A percentile compares a stretch with the other conserved stretches of the same genome.
These are phyloP conservation scores for Aspergillus uvarum DNA, from an alignment of 2,329 filamentous ascomycete species.

Conservation along the genomic window DNA sequence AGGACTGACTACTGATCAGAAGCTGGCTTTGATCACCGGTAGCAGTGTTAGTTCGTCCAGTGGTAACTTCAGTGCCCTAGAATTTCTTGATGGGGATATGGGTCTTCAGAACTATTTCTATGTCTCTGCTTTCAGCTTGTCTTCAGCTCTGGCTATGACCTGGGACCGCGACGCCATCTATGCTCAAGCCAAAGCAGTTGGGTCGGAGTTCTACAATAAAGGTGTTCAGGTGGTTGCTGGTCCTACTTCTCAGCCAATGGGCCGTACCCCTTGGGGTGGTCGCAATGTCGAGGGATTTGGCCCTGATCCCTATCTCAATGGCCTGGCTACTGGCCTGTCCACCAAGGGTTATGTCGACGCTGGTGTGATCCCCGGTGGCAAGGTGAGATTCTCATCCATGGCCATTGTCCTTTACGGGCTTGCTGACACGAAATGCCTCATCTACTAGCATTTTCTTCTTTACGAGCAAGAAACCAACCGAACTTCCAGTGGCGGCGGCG, in stretches of 20 bases:
- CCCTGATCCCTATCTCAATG: constrained; percentile 47
- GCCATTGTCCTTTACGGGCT: background rate
- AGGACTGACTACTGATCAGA: constrained; percentile 22
- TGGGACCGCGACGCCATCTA: constrained; percentile 23
- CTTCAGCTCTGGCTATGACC: constrained; percentile 21
- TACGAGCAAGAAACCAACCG: constrained; percentile 12
- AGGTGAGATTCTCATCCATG: background rate
- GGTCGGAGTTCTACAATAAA: constrained; percentile 20
- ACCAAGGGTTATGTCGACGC: constrained; percentile 59
- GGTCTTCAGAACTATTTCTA: constrained; percentile 23
- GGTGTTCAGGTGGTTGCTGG: constrained; percentile 21
- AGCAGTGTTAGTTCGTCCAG: constrained; percentile 24
- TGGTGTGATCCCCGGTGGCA: constrained; percentile 28
- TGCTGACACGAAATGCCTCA: background rate
- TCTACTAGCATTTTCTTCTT: constrained; percentile 8
- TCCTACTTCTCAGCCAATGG: constrained; percentile 21
- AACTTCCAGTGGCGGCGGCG: constrained; percentile 1
- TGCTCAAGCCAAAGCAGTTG: constrained; percentile 18
- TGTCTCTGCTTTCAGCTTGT: constrained; percentile 22
- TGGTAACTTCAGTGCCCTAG: constrained; percentile 25
- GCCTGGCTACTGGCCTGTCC: constrained; percentile 43
- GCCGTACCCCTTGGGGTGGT: constrained; percentile 22
- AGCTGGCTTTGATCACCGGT: constrained; percentile 29
- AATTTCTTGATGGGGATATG: constrained; percentile 22
- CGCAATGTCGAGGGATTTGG: constrained; percentile 42